Conservation (phyloP, 805 yeast species). For the Diddensiella santjacobensis region DNA sequence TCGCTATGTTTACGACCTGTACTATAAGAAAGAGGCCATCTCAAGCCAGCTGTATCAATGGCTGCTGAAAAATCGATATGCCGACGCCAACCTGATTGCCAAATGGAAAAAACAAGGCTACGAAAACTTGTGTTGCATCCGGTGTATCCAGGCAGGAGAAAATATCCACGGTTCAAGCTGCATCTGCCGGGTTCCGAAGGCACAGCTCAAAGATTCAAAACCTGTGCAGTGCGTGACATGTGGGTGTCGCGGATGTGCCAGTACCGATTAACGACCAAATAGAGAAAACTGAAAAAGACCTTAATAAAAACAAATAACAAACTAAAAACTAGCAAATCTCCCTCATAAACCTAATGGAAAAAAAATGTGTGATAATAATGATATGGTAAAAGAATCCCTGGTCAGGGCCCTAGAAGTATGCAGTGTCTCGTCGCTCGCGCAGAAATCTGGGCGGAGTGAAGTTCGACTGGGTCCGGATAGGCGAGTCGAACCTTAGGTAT, state of each 20-base stretch:
- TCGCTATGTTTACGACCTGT: constrained; percentile 68
- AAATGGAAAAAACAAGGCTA: constrained; percentile 85
- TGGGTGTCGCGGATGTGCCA: constrained; percentile 83
- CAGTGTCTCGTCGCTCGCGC: constrained; percentile 14
- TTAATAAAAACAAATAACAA: constrained; percentile 1
- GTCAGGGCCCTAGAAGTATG: constrained; percentile 8
- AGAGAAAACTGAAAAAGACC: background rate
- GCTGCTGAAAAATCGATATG: constrained; percentile 62
- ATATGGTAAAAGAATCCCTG: too few species aligned
- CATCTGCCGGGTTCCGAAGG: constrained; percentile 79
- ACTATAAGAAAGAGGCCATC: constrained; percentile 66
- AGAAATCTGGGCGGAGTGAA: background rate
- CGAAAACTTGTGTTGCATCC: constrained; percentile 78
- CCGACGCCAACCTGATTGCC: constrained; percentile 69
- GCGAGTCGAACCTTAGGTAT: constrained; percentile 20
- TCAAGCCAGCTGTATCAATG: constrained; percentile 67
- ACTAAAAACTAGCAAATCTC: background rate
- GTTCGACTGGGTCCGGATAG: constrained; percentile 11
- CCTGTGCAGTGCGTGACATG: constrained; percentile 67
- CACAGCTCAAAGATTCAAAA: constrained; percentile 35
- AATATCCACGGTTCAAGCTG: constrained; percentile 67
- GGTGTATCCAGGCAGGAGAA: constrained; percentile 65
- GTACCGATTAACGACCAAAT: constrained; percentile 62
- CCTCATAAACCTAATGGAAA: background rate
- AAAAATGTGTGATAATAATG: background rate